phyloP scores from a whole-genome alignment of 495 filamentous ascomycete species.

The Penicillium pancosmium region DNA sequence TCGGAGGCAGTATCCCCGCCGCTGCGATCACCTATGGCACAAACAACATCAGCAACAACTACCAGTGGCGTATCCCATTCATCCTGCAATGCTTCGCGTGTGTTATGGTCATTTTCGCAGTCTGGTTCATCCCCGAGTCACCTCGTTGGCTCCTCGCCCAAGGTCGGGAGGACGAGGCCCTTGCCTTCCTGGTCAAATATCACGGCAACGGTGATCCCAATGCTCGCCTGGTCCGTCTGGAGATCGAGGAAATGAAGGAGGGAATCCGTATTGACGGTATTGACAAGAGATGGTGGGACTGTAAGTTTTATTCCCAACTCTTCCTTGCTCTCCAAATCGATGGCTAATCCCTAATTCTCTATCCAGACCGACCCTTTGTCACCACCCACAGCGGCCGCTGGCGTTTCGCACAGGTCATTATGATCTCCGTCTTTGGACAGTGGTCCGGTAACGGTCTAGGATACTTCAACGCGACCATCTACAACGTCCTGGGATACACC shows the following conservation, averaged over 20 bases:
- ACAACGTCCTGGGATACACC: constrained; percentile 42
- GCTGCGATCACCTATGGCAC: constrained; percentile 45
- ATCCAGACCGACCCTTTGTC: constrained; percentile 54
- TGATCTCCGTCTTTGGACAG: constrained; percentile 63
- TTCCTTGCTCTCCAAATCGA: not conserved
- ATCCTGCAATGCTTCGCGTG: constrained; percentile 50
- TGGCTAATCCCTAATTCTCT: not conserved
- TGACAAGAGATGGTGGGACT: constrained; percentile 70
- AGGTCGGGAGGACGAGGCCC: constrained; percentile 55
- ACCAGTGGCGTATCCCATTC: constrained; percentile 61
- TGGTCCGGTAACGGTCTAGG: constrained; percentile 52
- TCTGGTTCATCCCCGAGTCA: constrained; percentile 64
- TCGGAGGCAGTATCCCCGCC: constrained; percentile 57
- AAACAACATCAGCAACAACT: constrained; percentile 40
- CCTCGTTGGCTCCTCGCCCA: constrained; percentile 60
- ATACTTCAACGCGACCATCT: constrained; percentile 51
- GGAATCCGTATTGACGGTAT: constrained; percentile 57
- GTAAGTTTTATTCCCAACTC: constrained; percentile 29
- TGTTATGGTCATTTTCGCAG: constrained; percentile 54
- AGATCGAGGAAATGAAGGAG: constrained; percentile 63
- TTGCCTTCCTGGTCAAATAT: constrained; percentile 57
- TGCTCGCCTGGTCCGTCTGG: constrained; percentile 55
- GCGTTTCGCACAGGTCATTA: constrained; percentile 62
- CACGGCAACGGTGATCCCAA: constrained; percentile 59
- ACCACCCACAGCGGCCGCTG: constrained; percentile 61